phyloP scores from a whole-genome alignment of 208 protist genomes.

The Leishmania gerbilli region DNA sequence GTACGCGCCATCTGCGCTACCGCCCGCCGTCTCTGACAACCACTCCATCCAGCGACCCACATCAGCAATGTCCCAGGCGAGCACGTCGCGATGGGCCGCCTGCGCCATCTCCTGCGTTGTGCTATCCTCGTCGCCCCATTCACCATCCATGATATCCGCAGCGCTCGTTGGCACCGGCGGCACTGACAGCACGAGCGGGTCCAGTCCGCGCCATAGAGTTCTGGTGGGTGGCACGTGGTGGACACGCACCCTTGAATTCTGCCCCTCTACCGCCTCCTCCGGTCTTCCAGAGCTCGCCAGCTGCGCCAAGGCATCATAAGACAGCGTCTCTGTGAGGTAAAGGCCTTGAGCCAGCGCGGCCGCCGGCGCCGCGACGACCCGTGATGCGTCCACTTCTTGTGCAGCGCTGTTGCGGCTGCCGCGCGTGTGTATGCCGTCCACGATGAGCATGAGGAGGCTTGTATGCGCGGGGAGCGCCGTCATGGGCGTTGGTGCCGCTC shows the following conservation, averaged over 20 bases:
- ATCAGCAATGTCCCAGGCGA: slow-evolving; percentile 3
- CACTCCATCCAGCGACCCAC: slow-evolving; percentile 2
- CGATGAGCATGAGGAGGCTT: slow-evolving; percentile 20
- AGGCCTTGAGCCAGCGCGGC: slow-evolving; percentile 7
- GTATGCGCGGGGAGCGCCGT: slow-evolving; percentile 9
- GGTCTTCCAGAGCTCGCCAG: background rate
- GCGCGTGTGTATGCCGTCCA: slow-evolving; percentile 14
- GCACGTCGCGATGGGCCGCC: background rate
- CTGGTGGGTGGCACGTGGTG: slow-evolving; percentile 12
- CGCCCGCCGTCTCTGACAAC: background rate
- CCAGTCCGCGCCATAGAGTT: slow-evolving; percentile 23
- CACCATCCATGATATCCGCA: background rate
- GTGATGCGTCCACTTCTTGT: background rate
- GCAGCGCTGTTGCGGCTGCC: background rate
- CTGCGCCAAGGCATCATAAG: slow-evolving; percentile 4
- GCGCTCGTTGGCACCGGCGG: background rate
- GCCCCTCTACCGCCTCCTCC: background rate
- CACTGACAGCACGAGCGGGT: slow-evolving; percentile 18
- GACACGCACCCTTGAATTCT: background rate
- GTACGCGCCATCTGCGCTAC: background rate
- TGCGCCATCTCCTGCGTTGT: background rate
- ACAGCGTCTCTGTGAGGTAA: slow-evolving; percentile 8
- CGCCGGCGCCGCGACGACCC: background rate
- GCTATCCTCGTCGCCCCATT: background rate
- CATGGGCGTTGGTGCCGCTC: background rate